A percentile compares a stretch with the other conserved stretches of the same genome.
Evolutionary conservation across 2,329 filamentous ascomycete species (phyloP).

Genomic region (Aureobasidium sp.): DNA sequence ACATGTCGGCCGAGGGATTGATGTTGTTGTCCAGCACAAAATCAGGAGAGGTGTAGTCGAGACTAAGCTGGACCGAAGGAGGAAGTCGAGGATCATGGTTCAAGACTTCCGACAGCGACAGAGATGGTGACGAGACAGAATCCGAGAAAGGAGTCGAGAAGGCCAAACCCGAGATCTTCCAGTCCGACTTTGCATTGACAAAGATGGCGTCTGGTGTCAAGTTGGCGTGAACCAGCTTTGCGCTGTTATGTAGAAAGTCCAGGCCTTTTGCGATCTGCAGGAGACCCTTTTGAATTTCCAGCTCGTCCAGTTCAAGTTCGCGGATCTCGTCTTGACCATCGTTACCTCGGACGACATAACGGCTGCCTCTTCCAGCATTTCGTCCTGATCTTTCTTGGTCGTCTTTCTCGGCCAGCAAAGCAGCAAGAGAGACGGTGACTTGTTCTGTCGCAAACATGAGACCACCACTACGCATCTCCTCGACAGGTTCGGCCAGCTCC

Average conservation of each 20-base stretch:
- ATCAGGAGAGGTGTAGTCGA: constrained; percentile 92
- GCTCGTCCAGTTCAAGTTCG: constrained; percentile 88
- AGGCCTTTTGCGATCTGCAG: constrained; percentile 89
- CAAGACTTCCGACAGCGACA: constrained; percentile 74
- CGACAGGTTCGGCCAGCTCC: constrained; percentile 88
- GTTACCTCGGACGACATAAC: constrained; percentile 73
- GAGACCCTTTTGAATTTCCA: constrained; percentile 95
- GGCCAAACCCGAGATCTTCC: constrained; percentile 93
- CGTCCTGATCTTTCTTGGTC: constrained; percentile 68
- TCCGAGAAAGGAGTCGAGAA: constrained; percentile 74
- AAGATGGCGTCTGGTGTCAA: constrained; percentile 89
- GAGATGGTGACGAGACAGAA: constrained; percentile 57
- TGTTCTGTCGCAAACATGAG: constrained; percentile 93
- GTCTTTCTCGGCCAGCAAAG: constrained; percentile 79
- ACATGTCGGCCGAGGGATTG: constrained; percentile 80
- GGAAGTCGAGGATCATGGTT: constrained; percentile 82
- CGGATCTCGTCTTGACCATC: constrained; percentile 62
- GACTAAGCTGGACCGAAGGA: constrained; percentile 72
- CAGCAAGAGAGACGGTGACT: constrained; percentile 80
- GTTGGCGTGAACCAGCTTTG: constrained; percentile 88
- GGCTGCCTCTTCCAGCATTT: constrained; percentile 62
- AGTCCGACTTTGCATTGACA: constrained; percentile 95
- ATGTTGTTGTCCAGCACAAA: constrained; percentile 89
- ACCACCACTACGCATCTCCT: constrained; percentile 85
- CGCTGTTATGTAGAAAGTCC: constrained; percentile 93